Base-by-base conservation (phyloP, 2,329 filamentous ascomycete species). In the Verticillium alfalfae region DNA sequence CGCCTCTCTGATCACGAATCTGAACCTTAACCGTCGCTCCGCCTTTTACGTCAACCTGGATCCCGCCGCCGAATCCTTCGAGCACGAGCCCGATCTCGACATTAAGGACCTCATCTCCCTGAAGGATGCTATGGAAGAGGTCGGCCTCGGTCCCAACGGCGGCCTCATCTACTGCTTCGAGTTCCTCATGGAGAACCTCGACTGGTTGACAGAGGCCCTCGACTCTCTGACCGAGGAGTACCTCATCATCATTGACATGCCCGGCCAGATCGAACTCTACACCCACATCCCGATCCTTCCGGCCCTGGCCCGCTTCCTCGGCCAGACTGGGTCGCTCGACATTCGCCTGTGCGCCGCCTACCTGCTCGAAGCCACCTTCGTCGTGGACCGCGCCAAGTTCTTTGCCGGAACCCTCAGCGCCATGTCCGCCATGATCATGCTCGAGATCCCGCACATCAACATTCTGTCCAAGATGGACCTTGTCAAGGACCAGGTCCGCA, bases 401-500 rank as follows among this genome's bases (percentile, higher is more conserved):
- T 98, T 99, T 76, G 89, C 95, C 0, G 95, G 95, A 13, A 97
- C 95, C 0, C 81, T 99, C 63, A 95, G 91, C 72, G 95, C 95
- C 66, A 98, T 99, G 95, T 96, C 91, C 70, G 93, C 95, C 66
- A 99, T 99, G 95, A 87, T 99, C 70, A 95, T 98, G 92, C 85
- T 99, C 65, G 95, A 98, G 77, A 87, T 98, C 66, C 95, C 95
- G 5, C 95, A 99, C 73, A 87, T 99, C 72, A 99, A 99, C 73
- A 90, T 99, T 64, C 80, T 99, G 61, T 96, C 90, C 72, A 99
- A 99, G 79, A 98, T 98, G 93, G 95, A 99, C 73, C 84, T 98
- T 64, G 88, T 98, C 67, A 95, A 95, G 73, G 92, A 91, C 45
- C 91, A 95, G 75, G 85, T 98, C 34, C 88, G 88, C 62, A 92